Base-by-base conservation (phyloP, 495 filamentous ascomycete species). In the Penicillium paradoxum region DNA sequence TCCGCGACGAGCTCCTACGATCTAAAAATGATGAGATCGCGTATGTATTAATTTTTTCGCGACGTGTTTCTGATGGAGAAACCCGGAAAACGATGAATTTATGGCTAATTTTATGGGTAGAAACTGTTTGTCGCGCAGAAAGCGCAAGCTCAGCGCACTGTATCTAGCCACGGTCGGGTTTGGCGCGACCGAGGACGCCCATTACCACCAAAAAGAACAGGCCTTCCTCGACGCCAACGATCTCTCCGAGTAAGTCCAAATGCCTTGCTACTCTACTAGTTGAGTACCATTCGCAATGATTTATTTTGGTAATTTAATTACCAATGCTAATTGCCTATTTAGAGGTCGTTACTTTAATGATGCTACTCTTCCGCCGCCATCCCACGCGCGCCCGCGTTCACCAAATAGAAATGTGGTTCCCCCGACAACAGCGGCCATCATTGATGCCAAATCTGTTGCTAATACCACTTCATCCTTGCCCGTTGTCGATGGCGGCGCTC, bases 111-210 rank as follows among this genome's bases (percentile, higher is more conserved):
- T 72, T 66, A 9, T 45, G 33, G 17, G 49, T 67, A 91, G 88
- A 78, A 81, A 78, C 77, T 85, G 85, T 79, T 78, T 83, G 75
- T 72, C 70, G 73, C 86, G 85, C 74, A 86, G 88, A 64, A 89
- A 90, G 79, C 84, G 86, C 68, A 91, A 91, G 73, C 75, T 95
- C 64, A 83, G 82, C 60, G 86, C 90, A 73, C 80, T 95, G 60
- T 91, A 85, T 74, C 73, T 70, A 70, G 73, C 75, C 65, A 79
- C 77, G 64, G 71, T 79, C 57, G 67, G 68, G 51, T 68, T 71
- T 58, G 66, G 71, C 70, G 72, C 72, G 67, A 73, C 73, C 66
- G 83, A 82, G 57, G 81, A 87, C 60, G 71, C 75, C 53, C 77
- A 75, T 53, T 72, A 72, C 62, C 65, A 73, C 48, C 62, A 73